Base-by-base conservation (phyloP, 345 rosid genomes). In the Salix exigua region DNA sequence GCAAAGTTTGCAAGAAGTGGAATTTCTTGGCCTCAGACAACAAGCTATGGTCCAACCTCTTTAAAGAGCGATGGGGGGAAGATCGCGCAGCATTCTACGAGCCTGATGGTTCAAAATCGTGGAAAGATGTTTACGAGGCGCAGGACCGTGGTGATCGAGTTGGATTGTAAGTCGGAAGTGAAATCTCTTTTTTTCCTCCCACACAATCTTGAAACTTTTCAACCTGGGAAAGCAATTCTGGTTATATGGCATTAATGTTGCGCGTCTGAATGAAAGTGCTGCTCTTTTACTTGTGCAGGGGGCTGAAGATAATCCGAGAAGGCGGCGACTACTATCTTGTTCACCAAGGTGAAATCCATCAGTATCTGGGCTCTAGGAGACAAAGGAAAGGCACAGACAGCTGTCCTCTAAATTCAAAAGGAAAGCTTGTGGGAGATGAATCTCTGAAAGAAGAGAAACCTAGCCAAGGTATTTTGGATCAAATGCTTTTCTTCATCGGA, bases 1-100 rank as follows among this genome's bases (percentile, higher is more conserved):
- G 74, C 40, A 46, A 82, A 89, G 93, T 87, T 72, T 85, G 90
- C 88, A 88, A 87, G 86, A 88, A 84, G 26, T 89, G 93, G 90
- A 87, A 85, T 70, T 69, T 42, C 18, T 33, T 87, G 81, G 88
- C 85, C 71, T 88, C 91, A 7, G 82, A 87, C 4, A 61, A 85
- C 66, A 65, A 18, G 5, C 74, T 89, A 17, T 88, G 93, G 91
- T 82, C 65, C 35, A 77, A 82, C 51, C 82, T 89, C 44, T 88
- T 88, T 83, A 74, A 55, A 62, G 89, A 86, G 76, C 83, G 91
- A 82, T 87, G 93, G 93, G 90, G 93, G 73, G 80, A 38, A 58
- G 89, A 89, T 66, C 70, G 71, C 1, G 88, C 91, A 17, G 73
- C 82, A 25, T 84, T 85, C 42, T 82, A 70, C 65, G 83, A 84